Conservation (phyloP, 768 basidiomycete species). For the Tulasnella sp. region DNA sequence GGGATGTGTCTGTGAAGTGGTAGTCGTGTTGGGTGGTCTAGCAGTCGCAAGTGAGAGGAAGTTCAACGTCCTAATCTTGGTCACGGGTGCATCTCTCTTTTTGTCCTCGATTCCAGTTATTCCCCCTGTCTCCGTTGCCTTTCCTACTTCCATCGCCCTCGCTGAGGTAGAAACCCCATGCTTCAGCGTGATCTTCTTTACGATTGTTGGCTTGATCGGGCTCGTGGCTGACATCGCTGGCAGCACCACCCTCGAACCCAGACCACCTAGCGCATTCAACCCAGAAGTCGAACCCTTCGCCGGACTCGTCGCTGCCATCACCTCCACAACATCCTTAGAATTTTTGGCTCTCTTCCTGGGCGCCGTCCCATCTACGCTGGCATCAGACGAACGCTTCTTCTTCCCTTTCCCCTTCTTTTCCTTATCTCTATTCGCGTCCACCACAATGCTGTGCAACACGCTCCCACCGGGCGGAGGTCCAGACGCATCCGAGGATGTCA, state of each 20-base stretch:
- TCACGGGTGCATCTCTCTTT: background rate
- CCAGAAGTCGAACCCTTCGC: background rate
- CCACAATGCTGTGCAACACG: background rate
- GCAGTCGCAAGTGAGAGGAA: background rate
- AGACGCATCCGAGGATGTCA: background rate
- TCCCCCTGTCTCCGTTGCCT: background rate
- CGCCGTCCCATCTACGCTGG: background rate
- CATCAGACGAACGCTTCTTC: constrained; percentile 1
- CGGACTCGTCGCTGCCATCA: background rate
- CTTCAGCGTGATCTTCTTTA: constrained; percentile 10
- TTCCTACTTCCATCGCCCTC: background rate
- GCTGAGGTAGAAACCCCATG: background rate
- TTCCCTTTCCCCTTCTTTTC: background rate
- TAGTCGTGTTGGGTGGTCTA: background rate
- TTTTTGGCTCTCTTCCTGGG: constrained; percentile 4
- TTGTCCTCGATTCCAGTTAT: background rate
- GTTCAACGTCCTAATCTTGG: background rate
- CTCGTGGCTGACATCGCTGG: constrained; percentile 2
- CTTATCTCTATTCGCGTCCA: background rate
- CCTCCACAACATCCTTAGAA: background rate
- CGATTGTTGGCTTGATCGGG: background rate
- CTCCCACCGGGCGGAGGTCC: background rate
- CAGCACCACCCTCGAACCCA: background rate
- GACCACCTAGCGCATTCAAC: background rate
- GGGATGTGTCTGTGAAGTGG: background rate